Evolutionary conservation across 495 filamentous ascomycete species (phyloP).

Genomic region (Letharia columbiana): DNA sequence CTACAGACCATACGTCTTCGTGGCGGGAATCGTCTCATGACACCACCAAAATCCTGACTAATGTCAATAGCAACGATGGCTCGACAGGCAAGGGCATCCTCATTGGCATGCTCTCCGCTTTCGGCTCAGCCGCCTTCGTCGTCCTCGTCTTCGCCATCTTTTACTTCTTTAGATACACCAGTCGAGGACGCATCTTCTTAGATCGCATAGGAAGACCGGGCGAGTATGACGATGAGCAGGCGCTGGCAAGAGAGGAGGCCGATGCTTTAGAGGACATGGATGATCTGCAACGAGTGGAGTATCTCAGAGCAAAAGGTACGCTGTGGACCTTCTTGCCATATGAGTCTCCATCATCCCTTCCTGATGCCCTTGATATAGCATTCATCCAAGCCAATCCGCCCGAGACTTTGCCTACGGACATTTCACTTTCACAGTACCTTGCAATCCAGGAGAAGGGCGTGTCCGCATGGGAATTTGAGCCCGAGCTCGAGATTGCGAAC

Average conservation of each 20-base stretch:
- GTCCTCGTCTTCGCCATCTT: conserved; percentile 72
- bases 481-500: conserved; percentile 95
- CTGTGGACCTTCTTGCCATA: conserved; percentile 6
- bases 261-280: conserved; percentile 95
- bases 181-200: conserved; percentile 79
- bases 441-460: conserved; percentile 99
- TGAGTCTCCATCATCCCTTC: background rate
- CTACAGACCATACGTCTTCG: conserved; percentile 10
- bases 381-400: conserved; percentile 92
- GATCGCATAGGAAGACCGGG: conserved; percentile 90
- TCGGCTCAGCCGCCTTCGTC: conserved; percentile 82
- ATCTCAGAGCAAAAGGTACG: conserved; percentile 89
- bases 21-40: conserved; percentile 21
- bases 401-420: conserved; percentile 91
- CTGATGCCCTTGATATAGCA: conserved; percentile 44
- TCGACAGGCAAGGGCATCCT: conserved; percentile 73
- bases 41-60: conserved; percentile 25
- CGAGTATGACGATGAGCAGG: conserved; percentile 96
- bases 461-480: conserved; percentile 97
- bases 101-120: conserved; percentile 93
- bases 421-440: conserved; percentile 92
- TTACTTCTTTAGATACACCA: conserved; percentile 91
- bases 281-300: conserved; percentile 81
- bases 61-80: conserved; percentile 29
- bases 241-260: conserved; percentile 83